phyloP scores from a whole-genome alignment of 2,329 filamentous ascomycete genomes.

The Zasmidium cellare region DNA sequence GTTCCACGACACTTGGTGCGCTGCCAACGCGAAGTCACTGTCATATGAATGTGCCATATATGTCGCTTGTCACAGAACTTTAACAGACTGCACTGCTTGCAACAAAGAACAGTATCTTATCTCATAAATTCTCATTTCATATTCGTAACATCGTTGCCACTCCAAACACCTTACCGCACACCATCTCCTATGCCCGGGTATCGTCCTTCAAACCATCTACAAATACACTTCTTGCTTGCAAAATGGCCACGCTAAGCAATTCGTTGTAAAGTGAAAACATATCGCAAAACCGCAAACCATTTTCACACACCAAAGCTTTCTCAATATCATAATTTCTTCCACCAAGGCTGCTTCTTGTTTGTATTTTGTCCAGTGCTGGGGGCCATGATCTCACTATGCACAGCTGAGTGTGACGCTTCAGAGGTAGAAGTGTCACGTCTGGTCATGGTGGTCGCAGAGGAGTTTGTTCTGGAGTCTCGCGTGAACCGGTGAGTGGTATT shows the following conservation, averaged over 20 bases:
- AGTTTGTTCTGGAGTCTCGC: neutral
- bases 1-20: neutral
- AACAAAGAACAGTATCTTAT: neutral
- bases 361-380: neutral
- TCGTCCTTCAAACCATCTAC: neutral
- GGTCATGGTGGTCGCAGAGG: neutral
- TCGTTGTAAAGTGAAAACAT: too few species aligned
- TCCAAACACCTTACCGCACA: neutral
- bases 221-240: neutral
- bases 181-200: neutral
- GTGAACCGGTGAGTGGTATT: neutral
- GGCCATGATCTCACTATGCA: neutral
- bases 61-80: too few species aligned
- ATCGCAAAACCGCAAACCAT: too few species aligned
- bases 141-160: neutral
- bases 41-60: neutral
- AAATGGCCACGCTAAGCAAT: too few species aligned
- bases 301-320: neutral
- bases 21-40: neutral
- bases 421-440: neutral
- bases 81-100: too few species aligned
- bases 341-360: neutral
- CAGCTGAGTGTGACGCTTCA: neutral
- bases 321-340: neutral
- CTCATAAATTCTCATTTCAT: neutral